Conservation (phyloP, 2,329 filamentous ascomycete genomes). For the Colletotrichum liriopes region DNA sequence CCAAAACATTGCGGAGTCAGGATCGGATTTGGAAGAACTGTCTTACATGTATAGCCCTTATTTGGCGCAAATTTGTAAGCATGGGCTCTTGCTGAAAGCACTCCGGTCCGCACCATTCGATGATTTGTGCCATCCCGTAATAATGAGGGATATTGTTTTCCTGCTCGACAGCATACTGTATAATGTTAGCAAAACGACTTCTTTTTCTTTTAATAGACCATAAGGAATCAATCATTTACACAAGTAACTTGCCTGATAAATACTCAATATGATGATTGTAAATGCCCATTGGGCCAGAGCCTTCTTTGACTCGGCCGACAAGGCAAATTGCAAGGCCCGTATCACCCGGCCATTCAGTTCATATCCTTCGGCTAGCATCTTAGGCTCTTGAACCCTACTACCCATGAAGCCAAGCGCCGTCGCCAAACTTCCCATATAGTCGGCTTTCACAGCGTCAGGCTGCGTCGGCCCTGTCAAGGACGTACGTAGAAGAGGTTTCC, state of each 20-base stretch:
- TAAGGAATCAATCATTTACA: too few relatives aligned
- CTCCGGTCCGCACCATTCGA: slow-evolving; percentile 27
- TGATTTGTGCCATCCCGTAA: slow-evolving; percentile 11
- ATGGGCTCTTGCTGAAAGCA: slow-evolving; percentile 34
- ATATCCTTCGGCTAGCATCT: slow-evolving; percentile 19
- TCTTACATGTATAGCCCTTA: slow-evolving; percentile 30
- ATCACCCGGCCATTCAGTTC: slow-evolving; percentile 24
- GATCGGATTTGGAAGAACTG: not conserved
- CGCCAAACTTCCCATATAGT: slow-evolving; percentile 16
- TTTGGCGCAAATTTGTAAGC: slow-evolving; percentile 22
- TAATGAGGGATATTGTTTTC: slow-evolving; percentile 22
- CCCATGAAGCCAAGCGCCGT: slow-evolving; percentile 28
- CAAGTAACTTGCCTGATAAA: slow-evolving; percentile 20
- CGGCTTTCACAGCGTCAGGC: slow-evolving; percentile 9
- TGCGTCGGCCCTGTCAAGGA: not conserved
- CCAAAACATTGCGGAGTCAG: too few relatives aligned
- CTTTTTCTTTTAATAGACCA: not conserved
- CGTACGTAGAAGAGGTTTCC: slow-evolving; percentile 23
- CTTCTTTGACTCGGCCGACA: slow-evolving; percentile 14
- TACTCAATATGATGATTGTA: slow-evolving; percentile 28
- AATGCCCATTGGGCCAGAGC: slow-evolving; percentile 14
- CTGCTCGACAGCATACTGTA: slow-evolving; percentile 20
- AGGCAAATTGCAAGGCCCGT: slow-evolving; percentile 11
- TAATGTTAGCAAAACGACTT: not conserved
- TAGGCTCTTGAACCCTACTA: not conserved